Evolutionary conservation across 1,139 yeast genomes (phyloP).

Genomic region (Casaregolazyma suthepensis): DNA sequence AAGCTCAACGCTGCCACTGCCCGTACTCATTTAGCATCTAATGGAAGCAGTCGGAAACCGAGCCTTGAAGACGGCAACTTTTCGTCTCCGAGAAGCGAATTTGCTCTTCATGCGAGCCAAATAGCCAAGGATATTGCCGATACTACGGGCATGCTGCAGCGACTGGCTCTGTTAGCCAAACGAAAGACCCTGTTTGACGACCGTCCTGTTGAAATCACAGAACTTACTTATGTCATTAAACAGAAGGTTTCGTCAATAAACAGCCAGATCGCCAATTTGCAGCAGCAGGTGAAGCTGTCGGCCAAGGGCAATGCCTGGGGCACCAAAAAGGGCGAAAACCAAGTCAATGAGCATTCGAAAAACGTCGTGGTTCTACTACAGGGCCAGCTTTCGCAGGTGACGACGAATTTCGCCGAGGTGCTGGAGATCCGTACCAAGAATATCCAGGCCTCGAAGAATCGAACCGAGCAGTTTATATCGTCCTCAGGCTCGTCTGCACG

Average conservation of each 20-base stretch:
- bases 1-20: slow-evolving; percentile 44
- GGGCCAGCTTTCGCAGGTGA: slow-evolving; percentile 83
- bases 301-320: slow-evolving; percentile 27
- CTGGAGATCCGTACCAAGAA: slow-evolving; percentile 79
- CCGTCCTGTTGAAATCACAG: slow-evolving; percentile 88
- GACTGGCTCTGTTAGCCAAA: slow-evolving; percentile 76
- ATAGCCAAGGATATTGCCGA: slow-evolving; percentile 87
- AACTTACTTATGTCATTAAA: slow-evolving; percentile 84
- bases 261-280: slow-evolving; percentile 63
- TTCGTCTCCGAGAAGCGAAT: slow-evolving; percentile 45
- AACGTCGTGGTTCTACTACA: slow-evolving; percentile 83
- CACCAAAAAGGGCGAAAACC: slow-evolving; percentile 45
- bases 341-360: slow-evolving; percentile 65
- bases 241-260: slow-evolving; percentile 88
- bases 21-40: slow-evolving; percentile 19
- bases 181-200: slow-evolving; percentile 93
- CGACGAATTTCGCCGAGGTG: slow-evolving; percentile 86
- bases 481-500: slow-evolving; percentile 37
- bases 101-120: slow-evolving; percentile 70
- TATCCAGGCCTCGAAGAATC: slow-evolving; percentile 70
- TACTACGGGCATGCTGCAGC: slow-evolving; percentile 77
- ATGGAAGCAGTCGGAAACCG: slow-evolving; percentile 13
- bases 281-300: slow-evolving; percentile 35
- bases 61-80: slow-evolving; percentile 6
- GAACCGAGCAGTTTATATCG: slow-evolving; percentile 79